Percentiles rank a stretch among this genome's conserved stretches.
phyloP scores from a whole-genome alignment of 129 eudicot genomes.

The Tagetes patula region DNA sequence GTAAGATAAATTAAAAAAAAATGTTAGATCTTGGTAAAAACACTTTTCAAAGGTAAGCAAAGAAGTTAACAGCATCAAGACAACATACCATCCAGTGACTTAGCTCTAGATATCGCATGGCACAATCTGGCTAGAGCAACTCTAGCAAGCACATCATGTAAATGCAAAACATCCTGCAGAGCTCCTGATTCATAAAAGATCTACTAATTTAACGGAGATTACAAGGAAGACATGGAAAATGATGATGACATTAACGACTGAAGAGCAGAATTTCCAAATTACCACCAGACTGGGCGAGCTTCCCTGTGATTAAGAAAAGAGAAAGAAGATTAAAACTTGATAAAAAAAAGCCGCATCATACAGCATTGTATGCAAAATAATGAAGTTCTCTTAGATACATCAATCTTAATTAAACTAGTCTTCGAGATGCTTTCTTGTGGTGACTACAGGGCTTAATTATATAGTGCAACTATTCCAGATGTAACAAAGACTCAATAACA shows the following conservation, averaged over 20 bases:
- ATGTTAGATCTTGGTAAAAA: not conserved
- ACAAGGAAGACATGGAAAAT: slow-evolving; percentile 15
- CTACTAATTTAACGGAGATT: slow-evolving; percentile 3
- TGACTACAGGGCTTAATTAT: not conserved
- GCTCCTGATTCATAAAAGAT: slow-evolving; percentile 66
- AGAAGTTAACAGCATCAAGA: slow-evolving; percentile 14
- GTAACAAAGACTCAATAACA: not conserved
- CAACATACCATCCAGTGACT: slow-evolving; percentile 79
- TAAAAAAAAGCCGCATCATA: not conserved
- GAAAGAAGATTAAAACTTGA: slow-evolving; percentile 16
- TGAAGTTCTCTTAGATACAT: slow-evolving; percentile 11
- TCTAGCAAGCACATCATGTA: slow-evolving; percentile 98
- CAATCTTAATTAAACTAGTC: not conserved
- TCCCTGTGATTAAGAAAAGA: slow-evolving; percentile 56
- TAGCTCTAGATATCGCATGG: slow-evolving; percentile 86
- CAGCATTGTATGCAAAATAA: slow-evolving; percentile 14
- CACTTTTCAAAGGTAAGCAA: slow-evolving; percentile 22
- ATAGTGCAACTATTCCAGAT: not conserved
- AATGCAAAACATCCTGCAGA: slow-evolving; percentile 85
- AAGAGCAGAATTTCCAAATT: slow-evolving; percentile 30
- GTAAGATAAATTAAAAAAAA: slow-evolving; percentile 23
- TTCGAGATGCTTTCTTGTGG: slow-evolving; percentile 2
- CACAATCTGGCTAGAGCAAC: slow-evolving; percentile 96
- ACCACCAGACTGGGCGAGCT: slow-evolving; percentile 85
- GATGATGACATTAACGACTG: not conserved